Evolutionary conservation across 176 grass and related monocot species (phyloP).

Genomic region (Oryza australiensis): DNA sequence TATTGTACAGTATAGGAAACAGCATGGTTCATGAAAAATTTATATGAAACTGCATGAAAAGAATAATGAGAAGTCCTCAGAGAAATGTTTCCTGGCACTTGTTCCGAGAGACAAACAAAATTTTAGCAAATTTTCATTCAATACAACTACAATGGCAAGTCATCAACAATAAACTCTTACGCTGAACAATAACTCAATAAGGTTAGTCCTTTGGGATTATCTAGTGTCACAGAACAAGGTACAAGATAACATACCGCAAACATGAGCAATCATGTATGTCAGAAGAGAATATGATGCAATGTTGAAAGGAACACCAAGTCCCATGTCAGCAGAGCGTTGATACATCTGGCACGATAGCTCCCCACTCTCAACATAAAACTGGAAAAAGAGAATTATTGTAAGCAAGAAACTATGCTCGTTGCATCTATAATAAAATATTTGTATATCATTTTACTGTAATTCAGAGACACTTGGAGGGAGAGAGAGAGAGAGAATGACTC

Average conservation of each 20-base stretch:
- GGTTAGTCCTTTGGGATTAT: background rate
- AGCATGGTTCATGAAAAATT: background rate
- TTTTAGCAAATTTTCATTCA: background rate
- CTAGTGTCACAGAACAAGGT: background rate
- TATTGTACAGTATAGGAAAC: background rate
- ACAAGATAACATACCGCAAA: slow-evolving; percentile 68
- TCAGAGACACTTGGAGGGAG: background rate
- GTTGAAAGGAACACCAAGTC: slow-evolving; percentile 89
- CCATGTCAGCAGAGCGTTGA: slow-evolving; percentile 90
- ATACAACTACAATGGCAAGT: background rate
- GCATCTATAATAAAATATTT: background rate
- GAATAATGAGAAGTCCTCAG: background rate
- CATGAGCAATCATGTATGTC: slow-evolving; percentile 87
- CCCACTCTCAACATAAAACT: slow-evolving; percentile 87
- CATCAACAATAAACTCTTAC: background rate
- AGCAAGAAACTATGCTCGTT: background rate
- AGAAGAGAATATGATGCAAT: slow-evolving; percentile 85
- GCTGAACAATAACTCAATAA: background rate
- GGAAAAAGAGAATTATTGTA: slow-evolving; percentile 26
- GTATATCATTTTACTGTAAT: background rate
- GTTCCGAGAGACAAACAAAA: background rate
- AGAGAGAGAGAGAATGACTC: background rate
- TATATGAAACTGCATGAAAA: background rate
- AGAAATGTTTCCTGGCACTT: background rate
- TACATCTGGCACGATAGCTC: slow-evolving; percentile 97